Conservation (phyloP, 176 grass and related monocot species). For the Oryza brachyantha region DNA sequence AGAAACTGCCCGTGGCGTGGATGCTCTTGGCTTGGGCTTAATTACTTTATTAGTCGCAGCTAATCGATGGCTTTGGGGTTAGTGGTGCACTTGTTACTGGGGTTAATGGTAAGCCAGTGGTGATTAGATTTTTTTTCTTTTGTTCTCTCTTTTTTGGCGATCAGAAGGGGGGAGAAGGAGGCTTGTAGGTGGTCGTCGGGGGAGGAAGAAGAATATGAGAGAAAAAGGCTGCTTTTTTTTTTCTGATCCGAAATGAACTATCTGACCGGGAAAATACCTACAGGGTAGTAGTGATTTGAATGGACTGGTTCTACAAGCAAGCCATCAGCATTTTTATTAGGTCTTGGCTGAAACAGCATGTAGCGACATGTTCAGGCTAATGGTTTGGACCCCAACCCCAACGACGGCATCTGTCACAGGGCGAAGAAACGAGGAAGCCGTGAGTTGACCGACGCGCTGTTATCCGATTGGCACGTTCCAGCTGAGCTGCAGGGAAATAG, state of each 20-base stretch:
- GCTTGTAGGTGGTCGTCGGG: neutral
- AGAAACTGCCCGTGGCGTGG: neutral
- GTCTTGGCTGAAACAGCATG: neutral
- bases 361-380: neutral
- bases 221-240: neutral
- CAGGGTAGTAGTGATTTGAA: neutral
- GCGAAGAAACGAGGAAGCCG: neutral
- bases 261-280: neutral
- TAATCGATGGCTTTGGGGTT: conserved; percentile 13
- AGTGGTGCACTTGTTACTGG: neutral
- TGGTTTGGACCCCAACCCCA: neutral
- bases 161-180: no score
- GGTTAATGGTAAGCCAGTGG: conserved; percentile 5
- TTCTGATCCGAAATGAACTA: neutral
- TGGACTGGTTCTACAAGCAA: neutral
- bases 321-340: neutral
- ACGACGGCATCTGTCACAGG: neutral
- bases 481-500: neutral
- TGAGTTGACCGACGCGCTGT: neutral
- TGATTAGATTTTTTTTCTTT: neutral
- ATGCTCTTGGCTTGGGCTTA: neutral
- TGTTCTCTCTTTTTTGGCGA: neutral
- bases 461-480: neutral
- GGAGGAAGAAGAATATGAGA: neutral
- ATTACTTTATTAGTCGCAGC: conserved; percentile 16